A percentile compares a stretch with the other conserved stretches of the same genome.
These are phyloP conservation scores for Pulveroboletus ravenelii DNA, from an alignment of 768 basidiomycete genomes.

Conservation along the genomic window DNA sequence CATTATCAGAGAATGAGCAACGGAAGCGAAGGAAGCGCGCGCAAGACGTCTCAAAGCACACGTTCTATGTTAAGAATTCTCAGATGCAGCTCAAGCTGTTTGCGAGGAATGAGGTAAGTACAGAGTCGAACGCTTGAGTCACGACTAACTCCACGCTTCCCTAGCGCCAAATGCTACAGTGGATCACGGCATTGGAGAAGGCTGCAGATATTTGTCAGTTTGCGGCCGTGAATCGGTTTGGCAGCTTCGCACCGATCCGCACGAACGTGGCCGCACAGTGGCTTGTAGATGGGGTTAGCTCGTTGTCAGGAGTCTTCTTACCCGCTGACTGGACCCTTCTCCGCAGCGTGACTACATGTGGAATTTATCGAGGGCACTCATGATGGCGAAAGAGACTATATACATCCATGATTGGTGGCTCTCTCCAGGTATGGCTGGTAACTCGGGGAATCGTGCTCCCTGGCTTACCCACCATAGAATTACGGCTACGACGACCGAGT, in stretches of 20 bases:
- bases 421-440: constrained; percentile 60
- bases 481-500: constrained; percentile 79
- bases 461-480: constrained; percentile 41
- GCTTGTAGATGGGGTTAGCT: constrained; percentile 91
- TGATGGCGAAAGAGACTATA: constrained; percentile 81
- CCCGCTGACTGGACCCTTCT: constrained; percentile 3
- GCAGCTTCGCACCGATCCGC: constrained; percentile 89
- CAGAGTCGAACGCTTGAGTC: background rate
- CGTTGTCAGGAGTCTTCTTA: background rate
- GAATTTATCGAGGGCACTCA: constrained; percentile 89
- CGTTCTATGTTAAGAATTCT: constrained; percentile 89
- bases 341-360: constrained; percentile 95
- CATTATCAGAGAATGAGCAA: constrained; percentile 32
- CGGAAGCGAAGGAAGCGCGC: constrained; percentile 45
- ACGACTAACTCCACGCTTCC: constrained; percentile 2
- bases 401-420: constrained; percentile 99
- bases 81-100: constrained; percentile 84
- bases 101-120: constrained; percentile 75
- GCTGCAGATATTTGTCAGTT: constrained; percentile 75
- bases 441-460: background rate
- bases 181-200: constrained; percentile 87
- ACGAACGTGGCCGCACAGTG: constrained; percentile 94
- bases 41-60: constrained; percentile 82
- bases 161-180: constrained; percentile 94
- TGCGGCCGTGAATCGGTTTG: constrained; percentile 79